phyloP scores from a whole-genome alignment of 139 green algal genomes.

The Gonium pectorale region DNA sequence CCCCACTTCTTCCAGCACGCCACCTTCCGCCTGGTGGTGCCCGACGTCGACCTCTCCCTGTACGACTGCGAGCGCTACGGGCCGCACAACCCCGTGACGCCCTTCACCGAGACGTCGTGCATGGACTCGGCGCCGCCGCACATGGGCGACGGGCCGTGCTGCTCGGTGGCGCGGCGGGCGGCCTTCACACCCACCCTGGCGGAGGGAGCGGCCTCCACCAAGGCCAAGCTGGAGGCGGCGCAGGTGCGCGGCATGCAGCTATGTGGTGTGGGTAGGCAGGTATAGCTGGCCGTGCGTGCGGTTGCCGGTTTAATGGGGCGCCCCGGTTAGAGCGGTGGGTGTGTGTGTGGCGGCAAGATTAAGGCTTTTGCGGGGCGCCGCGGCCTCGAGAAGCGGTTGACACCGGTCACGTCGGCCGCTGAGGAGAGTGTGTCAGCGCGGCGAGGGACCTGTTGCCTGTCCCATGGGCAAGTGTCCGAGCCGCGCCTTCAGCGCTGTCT shows the following conservation, averaged over 20 bases:
- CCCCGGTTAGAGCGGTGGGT: too few relatives aligned
- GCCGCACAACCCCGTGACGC: slow-evolving; percentile 47
- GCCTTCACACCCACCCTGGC: slow-evolving; percentile 63
- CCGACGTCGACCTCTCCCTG: slow-evolving; percentile 15
- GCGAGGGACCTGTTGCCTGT: too few relatives aligned
- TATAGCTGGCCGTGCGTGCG: too few relatives aligned
- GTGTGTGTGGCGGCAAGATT: too few relatives aligned
- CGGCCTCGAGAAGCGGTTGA: too few relatives aligned
- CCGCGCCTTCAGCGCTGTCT: too few relatives aligned
- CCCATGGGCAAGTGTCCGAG: too few relatives aligned
- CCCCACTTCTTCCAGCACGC: slow-evolving; percentile 87
- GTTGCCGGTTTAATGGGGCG: too few relatives aligned
- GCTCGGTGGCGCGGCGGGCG: slow-evolving; percentile 50
- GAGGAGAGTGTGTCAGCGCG: too few relatives aligned
- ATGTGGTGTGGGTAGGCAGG: too few relatives aligned
- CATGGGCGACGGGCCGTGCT: slow-evolving; percentile 72
- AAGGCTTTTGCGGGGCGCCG: too few relatives aligned
- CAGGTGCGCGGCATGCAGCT: slow-evolving; percentile 44
- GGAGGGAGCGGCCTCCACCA: slow-evolving; percentile 48
- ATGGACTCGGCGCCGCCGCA: slow-evolving; percentile 75
- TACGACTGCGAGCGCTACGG: slow-evolving; percentile 49
- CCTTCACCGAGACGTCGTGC: slow-evolving; percentile 74
- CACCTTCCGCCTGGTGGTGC: slow-evolving; percentile 67
- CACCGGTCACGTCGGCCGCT: too few relatives aligned
- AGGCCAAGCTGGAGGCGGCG: slow-evolving; percentile 56